A percentile compares a stretch with the other conserved stretches of the same genome.
phyloP scores from a whole-genome alignment of 176 grass and related monocot genomes.

The Raddia distichophylla region DNA sequence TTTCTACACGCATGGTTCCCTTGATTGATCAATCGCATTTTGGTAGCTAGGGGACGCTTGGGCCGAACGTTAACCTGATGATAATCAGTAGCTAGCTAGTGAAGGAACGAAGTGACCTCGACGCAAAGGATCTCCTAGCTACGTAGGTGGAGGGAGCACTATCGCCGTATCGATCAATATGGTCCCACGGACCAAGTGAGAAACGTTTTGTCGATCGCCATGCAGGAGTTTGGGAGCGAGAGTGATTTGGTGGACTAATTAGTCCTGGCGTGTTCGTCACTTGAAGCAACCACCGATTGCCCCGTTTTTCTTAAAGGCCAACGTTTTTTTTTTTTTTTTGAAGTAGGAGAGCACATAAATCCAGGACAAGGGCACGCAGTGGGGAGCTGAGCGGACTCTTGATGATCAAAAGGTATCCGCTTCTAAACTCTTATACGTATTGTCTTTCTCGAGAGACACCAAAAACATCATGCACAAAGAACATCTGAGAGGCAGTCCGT shows the following conservation, averaged over 20 bases:
- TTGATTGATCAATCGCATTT: background rate
- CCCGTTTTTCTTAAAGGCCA: too few relatives aligned
- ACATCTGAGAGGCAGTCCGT: too few relatives aligned
- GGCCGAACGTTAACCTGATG: background rate
- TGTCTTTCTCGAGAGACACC: too few relatives aligned
- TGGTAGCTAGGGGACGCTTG: slow-evolving; percentile 6
- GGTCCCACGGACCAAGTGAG: background rate
- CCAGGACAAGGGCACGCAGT: too few relatives aligned
- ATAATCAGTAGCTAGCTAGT: background rate
- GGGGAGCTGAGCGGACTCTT: too few relatives aligned
- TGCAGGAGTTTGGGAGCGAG: background rate
- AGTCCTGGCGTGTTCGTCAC: slow-evolving; percentile 28
- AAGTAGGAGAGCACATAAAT: too few relatives aligned
- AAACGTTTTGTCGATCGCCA: background rate
- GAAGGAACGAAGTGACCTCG: slow-evolving; percentile 10
- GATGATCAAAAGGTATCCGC: too few relatives aligned
- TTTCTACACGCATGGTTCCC: too few relatives aligned
- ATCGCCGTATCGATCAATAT: background rate
- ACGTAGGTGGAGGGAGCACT: background rate
- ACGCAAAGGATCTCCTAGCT: slow-evolving; percentile 40
- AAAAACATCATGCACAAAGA: too few relatives aligned
- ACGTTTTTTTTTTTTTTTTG: too few relatives aligned
- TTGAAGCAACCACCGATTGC: slow-evolving; percentile 16
- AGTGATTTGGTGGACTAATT: slow-evolving; percentile 31
- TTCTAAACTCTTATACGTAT: too few relatives aligned